Evolutionary conservation across 257 asterid genomes (phyloP).

Genomic region (Henckelia pumila): DNA sequence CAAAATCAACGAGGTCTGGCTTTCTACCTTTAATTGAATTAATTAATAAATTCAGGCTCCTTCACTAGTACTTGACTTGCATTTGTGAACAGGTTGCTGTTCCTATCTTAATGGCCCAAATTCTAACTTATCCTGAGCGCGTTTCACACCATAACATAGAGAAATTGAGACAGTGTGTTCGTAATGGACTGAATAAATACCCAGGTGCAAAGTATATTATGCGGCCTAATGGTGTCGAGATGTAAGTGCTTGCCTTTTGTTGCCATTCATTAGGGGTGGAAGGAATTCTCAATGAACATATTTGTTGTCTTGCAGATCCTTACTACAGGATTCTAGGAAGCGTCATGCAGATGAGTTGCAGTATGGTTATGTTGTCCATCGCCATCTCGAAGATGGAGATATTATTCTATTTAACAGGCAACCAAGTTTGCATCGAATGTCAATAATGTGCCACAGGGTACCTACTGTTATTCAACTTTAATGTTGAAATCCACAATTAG

Average conservation of each 20-base stretch:
- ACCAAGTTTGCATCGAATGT: slow-evolving; percentile 97
- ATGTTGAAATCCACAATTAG: not conserved
- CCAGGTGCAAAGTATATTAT: slow-evolving; percentile 85
- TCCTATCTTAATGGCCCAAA: slow-evolving; percentile 82
- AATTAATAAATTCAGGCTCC: slow-evolving; percentile 9
- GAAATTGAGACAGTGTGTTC: slow-evolving; percentile 86
- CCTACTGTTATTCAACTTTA: slow-evolving; percentile 21
- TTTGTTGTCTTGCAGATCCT: slow-evolving; percentile 46
- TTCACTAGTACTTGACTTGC: slow-evolving; percentile 20
- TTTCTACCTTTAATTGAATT: slow-evolving; percentile 18
- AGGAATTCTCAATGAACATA: slow-evolving; percentile 4
- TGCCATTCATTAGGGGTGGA: not conserved
- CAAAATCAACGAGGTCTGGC: slow-evolving; percentile 74
- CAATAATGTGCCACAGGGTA: slow-evolving; percentile 95
- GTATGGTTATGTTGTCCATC: slow-evolving; percentile 74
- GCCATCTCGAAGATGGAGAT: slow-evolving; percentile 96
- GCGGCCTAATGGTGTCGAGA: slow-evolving; percentile 74
- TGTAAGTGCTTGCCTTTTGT: slow-evolving; percentile 43
- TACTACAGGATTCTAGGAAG: slow-evolving; percentile 51
- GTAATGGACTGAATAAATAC: slow-evolving; percentile 86
- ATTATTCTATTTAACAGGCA: slow-evolving; percentile 81
- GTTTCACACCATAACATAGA: slow-evolving; percentile 91
- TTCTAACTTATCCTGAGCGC: slow-evolving; percentile 88
- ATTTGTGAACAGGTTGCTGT: slow-evolving; percentile 67
- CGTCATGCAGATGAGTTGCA: slow-evolving; percentile 76